phyloP scores from a whole-genome alignment of 768 basidiomycete genomes.

The Pleurotus platypus region DNA sequence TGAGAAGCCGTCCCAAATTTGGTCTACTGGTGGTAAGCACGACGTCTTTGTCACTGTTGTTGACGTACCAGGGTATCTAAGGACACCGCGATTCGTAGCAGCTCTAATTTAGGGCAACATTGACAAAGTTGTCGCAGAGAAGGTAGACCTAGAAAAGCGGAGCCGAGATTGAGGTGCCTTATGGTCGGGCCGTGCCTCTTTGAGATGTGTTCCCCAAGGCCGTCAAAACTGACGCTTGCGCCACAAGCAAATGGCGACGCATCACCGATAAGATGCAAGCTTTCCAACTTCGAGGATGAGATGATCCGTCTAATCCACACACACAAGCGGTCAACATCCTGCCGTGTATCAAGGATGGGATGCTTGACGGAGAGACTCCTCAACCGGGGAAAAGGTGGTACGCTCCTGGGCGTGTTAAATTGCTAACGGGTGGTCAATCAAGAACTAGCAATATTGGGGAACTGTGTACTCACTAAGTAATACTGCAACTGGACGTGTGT shows the following conservation, averaged over 20 bases:
- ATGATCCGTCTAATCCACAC: constrained; percentile 33
- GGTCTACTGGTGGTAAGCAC: background rate
- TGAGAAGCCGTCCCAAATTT: background rate
- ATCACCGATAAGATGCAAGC: constrained; percentile 18
- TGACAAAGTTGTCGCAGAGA: constrained; percentile 15
- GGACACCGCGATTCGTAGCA: background rate
- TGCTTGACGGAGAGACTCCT: constrained; percentile 29
- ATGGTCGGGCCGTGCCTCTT: constrained; percentile 25
- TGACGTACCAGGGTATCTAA: background rate
- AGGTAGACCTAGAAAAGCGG: constrained; percentile 20
- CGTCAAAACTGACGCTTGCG: constrained; percentile 24
- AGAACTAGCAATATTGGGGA: too few species aligned
- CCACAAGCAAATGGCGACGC: background rate
- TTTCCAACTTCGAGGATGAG: constrained; percentile 24
- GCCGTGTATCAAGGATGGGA: constrained; percentile 12
- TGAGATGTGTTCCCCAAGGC: constrained; percentile 29
- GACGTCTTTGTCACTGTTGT: background rate
- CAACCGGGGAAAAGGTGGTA: constrained; percentile 20
- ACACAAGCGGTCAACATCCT: constrained; percentile 24
- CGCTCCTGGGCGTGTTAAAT: constrained; percentile 30
- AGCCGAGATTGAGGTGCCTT: constrained; percentile 21
- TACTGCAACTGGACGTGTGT: constrained; percentile 40
- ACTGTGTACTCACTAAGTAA: constrained; percentile 38
- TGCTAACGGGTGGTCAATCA: constrained; percentile 26
- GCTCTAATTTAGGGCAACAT: constrained; percentile 18